Conservation (phyloP, 345 rosid species). For the Gossypium herbaceum region DNA sequence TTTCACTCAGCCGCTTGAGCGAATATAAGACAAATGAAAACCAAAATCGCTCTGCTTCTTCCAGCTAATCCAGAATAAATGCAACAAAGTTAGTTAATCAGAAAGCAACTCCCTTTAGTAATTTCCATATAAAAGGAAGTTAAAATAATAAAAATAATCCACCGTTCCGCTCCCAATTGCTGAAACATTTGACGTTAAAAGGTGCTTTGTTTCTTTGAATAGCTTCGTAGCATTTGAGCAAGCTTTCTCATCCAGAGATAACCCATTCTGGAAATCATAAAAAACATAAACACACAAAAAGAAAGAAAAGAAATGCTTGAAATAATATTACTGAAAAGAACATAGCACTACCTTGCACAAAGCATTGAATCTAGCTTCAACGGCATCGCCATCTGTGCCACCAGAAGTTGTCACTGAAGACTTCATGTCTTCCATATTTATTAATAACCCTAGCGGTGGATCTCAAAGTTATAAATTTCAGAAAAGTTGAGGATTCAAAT, state of each 20-base stretch:
- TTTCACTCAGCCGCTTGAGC: slow-evolving; percentile 54
- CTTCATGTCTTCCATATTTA: slow-evolving; percentile 28
- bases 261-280: slow-evolving; percentile 43
- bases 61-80: slow-evolving; percentile 40
- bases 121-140: background rate
- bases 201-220: slow-evolving; percentile 65
- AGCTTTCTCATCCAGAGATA: slow-evolving; percentile 48
- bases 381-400: slow-evolving; percentile 25
- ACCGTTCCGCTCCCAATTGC: slow-evolving; percentile 67
- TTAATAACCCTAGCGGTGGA: background rate
- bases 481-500: background rate
- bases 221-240: slow-evolving; percentile 44
- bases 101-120: background rate
- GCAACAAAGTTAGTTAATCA: background rate
- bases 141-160: background rate
- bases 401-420: slow-evolving; percentile 15
- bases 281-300: background rate
- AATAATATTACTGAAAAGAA: background rate
- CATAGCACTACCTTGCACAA: slow-evolving; percentile 42
- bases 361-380: slow-evolving; percentile 37
- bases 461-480: background rate
- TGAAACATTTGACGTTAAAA: slow-evolving; percentile 43
- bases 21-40: slow-evolving; percentile 71
- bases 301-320: background rate
- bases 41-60: slow-evolving; percentile 87